Conservation (phyloP, 2,329 filamentous ascomycete species). For the Fusarium sp. region DNA sequence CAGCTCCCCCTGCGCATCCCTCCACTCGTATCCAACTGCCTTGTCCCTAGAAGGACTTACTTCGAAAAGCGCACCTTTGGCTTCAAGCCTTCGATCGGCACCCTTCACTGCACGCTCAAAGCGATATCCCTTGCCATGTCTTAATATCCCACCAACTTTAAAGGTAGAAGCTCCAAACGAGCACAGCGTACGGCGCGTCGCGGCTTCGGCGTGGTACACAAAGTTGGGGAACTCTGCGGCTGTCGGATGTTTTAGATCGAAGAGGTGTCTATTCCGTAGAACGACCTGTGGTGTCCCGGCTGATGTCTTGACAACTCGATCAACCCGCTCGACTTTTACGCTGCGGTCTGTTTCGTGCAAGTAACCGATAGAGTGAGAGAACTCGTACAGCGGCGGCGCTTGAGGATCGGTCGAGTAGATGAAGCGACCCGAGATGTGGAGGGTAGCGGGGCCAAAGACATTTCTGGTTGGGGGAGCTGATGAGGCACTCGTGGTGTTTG, state of each 20-base stretch:
- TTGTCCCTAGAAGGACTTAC: constrained; percentile 39
- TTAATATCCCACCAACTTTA: constrained; percentile 33
- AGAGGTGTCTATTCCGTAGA: constrained; percentile 47
- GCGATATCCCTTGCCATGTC: constrained; percentile 40
- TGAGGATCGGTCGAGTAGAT: constrained; percentile 45
- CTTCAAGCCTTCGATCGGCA: constrained; percentile 36
- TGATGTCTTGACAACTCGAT: constrained; percentile 40
- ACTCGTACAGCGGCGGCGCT: constrained; percentile 48
- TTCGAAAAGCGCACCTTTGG: constrained; percentile 42
- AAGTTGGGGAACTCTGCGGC: constrained; percentile 43
- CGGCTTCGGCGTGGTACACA: constrained; percentile 47
- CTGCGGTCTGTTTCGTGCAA: constrained; percentile 46
- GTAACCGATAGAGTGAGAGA: constrained; percentile 48
- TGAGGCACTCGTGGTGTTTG: constrained; percentile 2
- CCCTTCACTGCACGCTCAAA: constrained; percentile 45
- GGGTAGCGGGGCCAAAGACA: constrained; percentile 45
- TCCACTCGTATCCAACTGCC: constrained; percentile 48
- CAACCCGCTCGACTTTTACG: constrained; percentile 47
- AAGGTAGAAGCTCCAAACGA: constrained; percentile 45
- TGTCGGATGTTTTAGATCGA: constrained; percentile 48
- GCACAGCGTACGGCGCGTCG: constrained; percentile 43
- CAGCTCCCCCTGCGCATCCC: constrained; percentile 39
- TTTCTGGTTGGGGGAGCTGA: constrained; percentile 12
- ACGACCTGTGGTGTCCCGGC: constrained; percentile 39
- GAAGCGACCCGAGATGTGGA: constrained; percentile 48